Percentiles rank a stretch among this genome's conserved stretches.
Conservation (phyloP, 2,329 filamentous ascomycete species). For the Lachnellula occidentalis region DNA sequence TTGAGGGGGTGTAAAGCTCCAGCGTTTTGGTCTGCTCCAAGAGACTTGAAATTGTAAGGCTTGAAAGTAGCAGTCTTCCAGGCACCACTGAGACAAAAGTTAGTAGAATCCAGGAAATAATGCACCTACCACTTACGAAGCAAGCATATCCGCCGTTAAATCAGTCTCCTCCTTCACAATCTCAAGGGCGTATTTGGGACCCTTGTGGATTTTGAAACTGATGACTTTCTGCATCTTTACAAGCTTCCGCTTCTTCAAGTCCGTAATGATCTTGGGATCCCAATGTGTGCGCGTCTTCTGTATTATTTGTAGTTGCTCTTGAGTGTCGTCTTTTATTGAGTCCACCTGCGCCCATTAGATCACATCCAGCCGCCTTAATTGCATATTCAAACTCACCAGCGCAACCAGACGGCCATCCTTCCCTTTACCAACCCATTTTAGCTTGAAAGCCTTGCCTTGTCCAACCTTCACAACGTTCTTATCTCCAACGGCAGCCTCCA, state of each 20-base stretch:
- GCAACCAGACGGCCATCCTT: conserved; percentile 51
- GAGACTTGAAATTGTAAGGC: conserved; percentile 68
- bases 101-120: conserved; percentile 5
- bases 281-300: conserved; percentile 61
- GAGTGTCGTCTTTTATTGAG: conserved; percentile 73
- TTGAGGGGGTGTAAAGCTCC: conserved; percentile 68
- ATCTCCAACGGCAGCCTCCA: conserved; percentile 64
- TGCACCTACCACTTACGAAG: conserved; percentile 39
- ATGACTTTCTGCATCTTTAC: conserved; percentile 79
- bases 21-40: conserved; percentile 56
- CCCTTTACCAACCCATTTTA: conserved; percentile 64
- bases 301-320: conserved; percentile 69
- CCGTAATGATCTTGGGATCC: conserved; percentile 70
- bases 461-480: conserved; percentile 75
- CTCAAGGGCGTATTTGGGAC: conserved; percentile 80
- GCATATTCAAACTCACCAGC: conserved; percentile 36
- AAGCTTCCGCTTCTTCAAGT: conserved; percentile 90
- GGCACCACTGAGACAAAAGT: conserved; percentile 49
- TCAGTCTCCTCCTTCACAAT: conserved; percentile 93
- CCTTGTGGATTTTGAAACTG: conserved; percentile 78
- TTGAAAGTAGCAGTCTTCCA: conserved; percentile 94
- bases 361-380: not conserved
- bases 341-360: conserved; percentile 44
- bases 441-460: conserved; percentile 90
- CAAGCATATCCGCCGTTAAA: conserved; percentile 87